Evolutionary conservation across 495 filamentous ascomycete genomes (phyloP).

Genomic region (Penicillium macrosclerotiorum): DNA sequence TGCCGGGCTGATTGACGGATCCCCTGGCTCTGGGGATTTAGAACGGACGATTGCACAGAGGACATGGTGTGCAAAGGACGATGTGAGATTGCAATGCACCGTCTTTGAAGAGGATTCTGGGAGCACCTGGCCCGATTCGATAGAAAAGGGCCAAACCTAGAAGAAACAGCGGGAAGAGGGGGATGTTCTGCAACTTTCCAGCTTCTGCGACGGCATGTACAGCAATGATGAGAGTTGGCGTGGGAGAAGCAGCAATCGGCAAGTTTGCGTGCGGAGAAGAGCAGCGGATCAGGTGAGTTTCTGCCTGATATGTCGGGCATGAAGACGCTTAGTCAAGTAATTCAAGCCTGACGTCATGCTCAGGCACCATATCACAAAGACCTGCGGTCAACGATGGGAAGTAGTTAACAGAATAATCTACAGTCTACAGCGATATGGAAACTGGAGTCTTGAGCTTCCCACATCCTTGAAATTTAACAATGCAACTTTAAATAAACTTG

Average conservation of each 20-base stretch:
- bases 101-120: constrained; percentile 11
- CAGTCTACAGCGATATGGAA: neutral
- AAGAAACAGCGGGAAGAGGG: constrained; percentile 11
- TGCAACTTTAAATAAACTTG: constrained; percentile 21
- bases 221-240: constrained; percentile 1
- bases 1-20: constrained; percentile 56
- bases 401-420: neutral
- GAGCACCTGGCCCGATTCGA: constrained; percentile 5
- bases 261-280: constrained; percentile 37
- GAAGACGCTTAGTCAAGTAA: constrained; percentile 19
- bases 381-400: too few species aligned
- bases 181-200: constrained; percentile 3
- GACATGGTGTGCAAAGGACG: constrained; percentile 29
- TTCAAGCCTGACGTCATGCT: neutral
- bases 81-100: constrained; percentile 20
- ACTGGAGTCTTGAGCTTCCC: neutral
- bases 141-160: neutral
- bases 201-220: constrained; percentile 3
- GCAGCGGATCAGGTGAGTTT: constrained; percentile 32
- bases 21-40: constrained; percentile 33
- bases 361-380: too few species aligned
- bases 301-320: constrained; percentile 20
- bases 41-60: constrained; percentile 27
- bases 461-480: neutral
- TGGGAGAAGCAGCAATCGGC: constrained; percentile 8